phyloP scores from a whole-genome alignment of 1,139 yeast genomes.

The Geotrichum aggregatum region DNA sequence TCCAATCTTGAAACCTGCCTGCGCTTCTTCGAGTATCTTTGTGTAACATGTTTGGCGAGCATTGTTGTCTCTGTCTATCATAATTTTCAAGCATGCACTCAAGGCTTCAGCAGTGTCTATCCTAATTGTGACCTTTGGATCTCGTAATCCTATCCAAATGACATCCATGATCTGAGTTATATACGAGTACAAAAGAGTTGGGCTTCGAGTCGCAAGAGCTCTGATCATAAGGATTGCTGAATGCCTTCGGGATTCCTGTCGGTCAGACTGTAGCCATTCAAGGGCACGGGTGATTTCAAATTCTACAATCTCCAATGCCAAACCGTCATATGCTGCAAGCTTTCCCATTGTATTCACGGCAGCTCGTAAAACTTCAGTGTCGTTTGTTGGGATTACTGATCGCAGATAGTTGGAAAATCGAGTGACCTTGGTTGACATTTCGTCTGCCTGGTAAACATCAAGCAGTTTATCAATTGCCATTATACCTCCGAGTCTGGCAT shows the following conservation, averaged over 20 bases:
- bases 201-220: constrained; percentile 82
- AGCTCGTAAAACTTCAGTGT: constrained; percentile 74
- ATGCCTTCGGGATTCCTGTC: constrained; percentile 75
- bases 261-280: constrained; percentile 83
- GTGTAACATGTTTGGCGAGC: constrained; percentile 71
- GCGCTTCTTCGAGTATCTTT: constrained; percentile 61
- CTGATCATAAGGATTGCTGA: constrained; percentile 84
- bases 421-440: constrained; percentile 83
- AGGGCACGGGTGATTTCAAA: constrained; percentile 84
- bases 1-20: constrained; percentile 39
- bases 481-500: constrained; percentile 82
- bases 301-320: constrained; percentile 89
- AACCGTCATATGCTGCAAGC: constrained; percentile 82
- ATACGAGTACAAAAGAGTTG: constrained; percentile 74
- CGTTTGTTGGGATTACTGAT: constrained; percentile 74
- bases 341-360: constrained; percentile 87
- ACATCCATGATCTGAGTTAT: constrained; percentile 75
- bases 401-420: constrained; percentile 84
- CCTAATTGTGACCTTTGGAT: constrained; percentile 68
- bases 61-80: constrained; percentile 72
- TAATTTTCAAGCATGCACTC: constrained; percentile 70
- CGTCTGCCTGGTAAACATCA: constrained; percentile 69
- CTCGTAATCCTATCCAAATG: constrained; percentile 84
- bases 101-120: constrained; percentile 81
- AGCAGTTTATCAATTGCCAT: constrained; percentile 85